phyloP scores from a whole-genome alignment of 1,284 basidiomycete species.

The Malassezia globosa region DNA sequence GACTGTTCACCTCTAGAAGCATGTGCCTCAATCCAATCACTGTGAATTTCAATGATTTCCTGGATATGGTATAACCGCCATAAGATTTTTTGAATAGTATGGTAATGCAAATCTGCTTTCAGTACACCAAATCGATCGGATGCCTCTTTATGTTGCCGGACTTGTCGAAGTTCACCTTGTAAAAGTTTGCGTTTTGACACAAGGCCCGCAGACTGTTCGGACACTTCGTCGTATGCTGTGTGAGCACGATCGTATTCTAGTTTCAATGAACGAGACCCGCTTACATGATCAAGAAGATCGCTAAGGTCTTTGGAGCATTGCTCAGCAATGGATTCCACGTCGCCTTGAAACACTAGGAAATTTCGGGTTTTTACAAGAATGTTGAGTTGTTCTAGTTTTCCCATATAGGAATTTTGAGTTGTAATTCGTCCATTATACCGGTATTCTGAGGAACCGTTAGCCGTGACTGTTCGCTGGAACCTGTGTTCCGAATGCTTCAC shows the following conservation, averaged over 20 bases:
- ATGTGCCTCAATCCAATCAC: conserved; percentile 30
- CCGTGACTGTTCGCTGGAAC: conserved; percentile 76
- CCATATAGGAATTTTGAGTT: conserved; percentile 34
- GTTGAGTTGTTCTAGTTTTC: conserved; percentile 52
- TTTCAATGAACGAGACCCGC: conserved; percentile 61
- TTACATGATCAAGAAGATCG: conserved; percentile 86
- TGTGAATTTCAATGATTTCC: conserved; percentile 37
- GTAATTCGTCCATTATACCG: conserved; percentile 35
- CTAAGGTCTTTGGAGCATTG: conserved; percentile 85
- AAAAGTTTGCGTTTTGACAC: conserved; percentile 86
- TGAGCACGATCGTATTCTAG: conserved; percentile 81
- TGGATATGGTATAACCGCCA: conserved; percentile 88
- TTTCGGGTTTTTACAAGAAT: conserved; percentile 98
- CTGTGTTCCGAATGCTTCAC: conserved; percentile 66
- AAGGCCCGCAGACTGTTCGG: conserved; percentile 83
- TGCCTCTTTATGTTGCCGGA: conserved; percentile 90
- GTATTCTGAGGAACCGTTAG: conserved; percentile 60
- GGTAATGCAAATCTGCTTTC: conserved; percentile 62
- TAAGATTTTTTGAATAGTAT: conserved; percentile 68
- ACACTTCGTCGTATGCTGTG: conserved; percentile 72
- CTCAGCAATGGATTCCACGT: conserved; percentile 93
- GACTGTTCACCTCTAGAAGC: conserved; percentile 58
- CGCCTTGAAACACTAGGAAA: conserved; percentile 93
- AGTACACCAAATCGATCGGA: conserved; percentile 76
- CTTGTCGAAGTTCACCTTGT: conserved; percentile 87